Conservation (phyloP, 345 rosid species). For the Salix udensis region DNA sequence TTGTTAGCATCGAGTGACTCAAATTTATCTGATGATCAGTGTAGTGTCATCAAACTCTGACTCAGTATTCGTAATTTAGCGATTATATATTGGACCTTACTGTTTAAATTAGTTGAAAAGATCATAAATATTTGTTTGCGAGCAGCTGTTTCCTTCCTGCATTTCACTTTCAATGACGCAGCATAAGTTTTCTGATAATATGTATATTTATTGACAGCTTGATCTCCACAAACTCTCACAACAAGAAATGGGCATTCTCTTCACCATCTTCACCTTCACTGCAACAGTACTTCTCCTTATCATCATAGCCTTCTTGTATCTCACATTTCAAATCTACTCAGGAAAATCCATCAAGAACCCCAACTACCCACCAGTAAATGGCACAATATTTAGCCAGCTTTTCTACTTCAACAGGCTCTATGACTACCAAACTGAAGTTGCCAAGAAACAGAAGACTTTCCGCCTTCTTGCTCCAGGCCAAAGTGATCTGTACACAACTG, state of each 20-base stretch:
- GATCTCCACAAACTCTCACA: not conserved
- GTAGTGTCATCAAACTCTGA: too few relatives aligned
- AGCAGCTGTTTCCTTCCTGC: too few relatives aligned
- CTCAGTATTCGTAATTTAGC: too few relatives aligned
- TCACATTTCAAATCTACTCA: slow-evolving; percentile 29
- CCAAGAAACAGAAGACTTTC: slow-evolving; percentile 41
- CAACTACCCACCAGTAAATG: slow-evolving; percentile 48
- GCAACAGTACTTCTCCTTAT: slow-evolving; percentile 24
- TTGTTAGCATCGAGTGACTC: too few relatives aligned
- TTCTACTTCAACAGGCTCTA: slow-evolving; percentile 44
- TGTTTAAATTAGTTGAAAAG: too few relatives aligned
- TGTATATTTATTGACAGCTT: not conserved
- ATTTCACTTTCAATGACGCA: too few relatives aligned
- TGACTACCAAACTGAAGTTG: slow-evolving; percentile 51
- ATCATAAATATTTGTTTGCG: too few relatives aligned
- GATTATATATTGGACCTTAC: too few relatives aligned
- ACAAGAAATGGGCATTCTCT: slow-evolving; percentile 24
- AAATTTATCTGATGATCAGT: too few relatives aligned
- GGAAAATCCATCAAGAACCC: slow-evolving; percentile 51
- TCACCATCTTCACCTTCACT: slow-evolving; percentile 14
- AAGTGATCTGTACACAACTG: slow-evolving; percentile 51
- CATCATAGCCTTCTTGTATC: slow-evolving; percentile 13
- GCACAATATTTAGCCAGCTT: slow-evolving; percentile 44
- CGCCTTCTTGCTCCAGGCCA: slow-evolving; percentile 44
- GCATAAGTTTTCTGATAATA: too few relatives aligned